A percentile compares a stretch with the other conserved stretches of the same genome.
These are phyloP conservation scores for Monilinia polystroma DNA, from an alignment of 2,329 filamentous ascomycete species.

Conservation along the genomic window DNA sequence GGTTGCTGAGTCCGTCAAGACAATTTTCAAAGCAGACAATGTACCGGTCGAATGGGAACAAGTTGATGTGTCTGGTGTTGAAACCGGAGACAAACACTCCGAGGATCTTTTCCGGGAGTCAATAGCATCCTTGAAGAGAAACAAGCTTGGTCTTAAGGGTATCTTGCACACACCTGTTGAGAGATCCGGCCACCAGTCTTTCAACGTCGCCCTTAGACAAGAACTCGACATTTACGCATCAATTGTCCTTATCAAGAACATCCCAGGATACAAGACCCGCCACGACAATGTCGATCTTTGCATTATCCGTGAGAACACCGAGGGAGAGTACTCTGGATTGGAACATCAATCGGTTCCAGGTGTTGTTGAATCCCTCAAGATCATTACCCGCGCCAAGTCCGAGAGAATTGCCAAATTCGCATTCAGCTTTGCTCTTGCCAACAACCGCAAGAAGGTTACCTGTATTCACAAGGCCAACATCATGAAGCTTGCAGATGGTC, in stretches of 20 bases:
- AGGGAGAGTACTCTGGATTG: constrained; percentile 98
- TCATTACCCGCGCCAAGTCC: constrained; percentile 98
- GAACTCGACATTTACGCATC: constrained; percentile 99
- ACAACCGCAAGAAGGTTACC: constrained; percentile 98
- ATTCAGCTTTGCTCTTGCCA: constrained; percentile 95
- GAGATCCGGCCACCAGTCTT: constrained; percentile 95
- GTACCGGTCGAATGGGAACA: constrained; percentile 99
- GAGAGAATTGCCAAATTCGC: constrained; percentile 99
- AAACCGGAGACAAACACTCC: constrained; percentile 77
- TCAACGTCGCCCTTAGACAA: constrained; percentile 99
- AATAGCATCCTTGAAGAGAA: constrained; percentile 91
- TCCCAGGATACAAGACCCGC: constrained; percentile 95
- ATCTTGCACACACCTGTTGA: constrained; percentile 97
- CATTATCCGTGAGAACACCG: constrained; percentile 99
- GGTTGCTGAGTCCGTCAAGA: constrained; percentile 97
- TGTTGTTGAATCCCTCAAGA: constrained; percentile 99
- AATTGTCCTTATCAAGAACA: constrained; percentile 98
- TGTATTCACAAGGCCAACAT: constrained; percentile 99
- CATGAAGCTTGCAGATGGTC: constrained; percentile 99
- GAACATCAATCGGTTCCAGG: constrained; percentile 97
- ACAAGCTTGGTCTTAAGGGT: constrained; percentile 98
- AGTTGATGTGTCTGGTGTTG: constrained; percentile 90
- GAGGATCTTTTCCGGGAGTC: constrained; percentile 96
- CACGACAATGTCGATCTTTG: constrained; percentile 97
- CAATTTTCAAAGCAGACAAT: constrained; percentile 99